Base-by-base conservation (phyloP, 495 filamentous ascomycete species). In the Aspergillus bertholletiae region DNA sequence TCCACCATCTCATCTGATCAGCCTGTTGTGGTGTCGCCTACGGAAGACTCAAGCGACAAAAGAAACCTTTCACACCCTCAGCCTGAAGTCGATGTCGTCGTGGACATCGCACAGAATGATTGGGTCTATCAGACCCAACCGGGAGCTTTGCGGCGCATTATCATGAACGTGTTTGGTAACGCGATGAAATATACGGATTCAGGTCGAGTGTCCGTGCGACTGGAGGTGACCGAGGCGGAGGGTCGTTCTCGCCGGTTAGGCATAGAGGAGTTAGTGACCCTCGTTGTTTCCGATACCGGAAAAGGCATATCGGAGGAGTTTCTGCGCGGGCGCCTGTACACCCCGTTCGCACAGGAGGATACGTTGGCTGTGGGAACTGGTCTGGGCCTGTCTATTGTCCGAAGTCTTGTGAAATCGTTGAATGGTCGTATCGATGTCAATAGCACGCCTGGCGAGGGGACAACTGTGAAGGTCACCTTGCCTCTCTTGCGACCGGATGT, bases 131-230 rank as follows among this genome's bases (percentile, higher is more conserved):
- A 74, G 5, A 83, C 84, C 0, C 86, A 92, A 37, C 86, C 87
- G 0, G 88, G 88, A 5, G 88, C 88, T 3, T 68, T 90, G 35
- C 79, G 86, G 17, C 81, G 90, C 2, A 80, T 92, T 39, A 79
- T 94, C 28, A 89, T 91, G 86, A 92, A 95, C 59, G 57, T 93
- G 1, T 85, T 90, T 51, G 87, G 90, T 17, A 95, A 95, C 66
- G 83, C 90, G 0, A 78, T 93, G 59, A 95, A 95, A 59, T 92
- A 90, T 58, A 91, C 86, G 6, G 75, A 75, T 7, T 67, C 74
- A 1, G 90, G 90, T 5, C 83, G 74, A 48, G 86, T 95, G 27
- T 77, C 78, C 5, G 68, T 93, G 13, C 78, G 68, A 0, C 65
- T 91, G 15, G 77, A 75, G 39, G 75, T 81, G 18, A 63, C 75